Evolutionary conservation across 768 basidiomycete species (phyloP).

Genomic region (Holtermanniella nyarrowii): DNA sequence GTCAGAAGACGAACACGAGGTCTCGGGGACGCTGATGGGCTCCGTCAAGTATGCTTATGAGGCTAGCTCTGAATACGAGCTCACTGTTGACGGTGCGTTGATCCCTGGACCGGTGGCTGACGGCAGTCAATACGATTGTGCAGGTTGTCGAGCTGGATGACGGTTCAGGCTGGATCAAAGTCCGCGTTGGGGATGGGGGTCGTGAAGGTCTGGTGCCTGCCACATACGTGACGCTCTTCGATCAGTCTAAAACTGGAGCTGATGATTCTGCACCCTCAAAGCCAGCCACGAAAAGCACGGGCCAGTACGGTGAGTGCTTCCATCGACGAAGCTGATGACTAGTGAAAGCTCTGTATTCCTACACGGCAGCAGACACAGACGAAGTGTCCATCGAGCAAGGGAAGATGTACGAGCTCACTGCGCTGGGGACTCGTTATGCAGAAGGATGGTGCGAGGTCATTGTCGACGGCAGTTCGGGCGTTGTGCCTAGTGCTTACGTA

Average conservation of each 20-base stretch:
- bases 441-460: slow-evolving; percentile 9
- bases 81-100: slow-evolving; percentile 5
- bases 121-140: slow-evolving; percentile 1
- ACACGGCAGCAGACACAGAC: slow-evolving; percentile 2
- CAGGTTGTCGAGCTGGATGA: slow-evolving; percentile 3
- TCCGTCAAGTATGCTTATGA: slow-evolving; percentile 3
- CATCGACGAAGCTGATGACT: too few relatives aligned
- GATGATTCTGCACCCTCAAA: too few relatives aligned
- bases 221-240: neutral
- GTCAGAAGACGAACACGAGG: neutral
- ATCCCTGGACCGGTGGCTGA: neutral
- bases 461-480: neutral
- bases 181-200: neutral
- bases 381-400: slow-evolving; percentile 3
- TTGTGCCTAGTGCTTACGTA: slow-evolving; percentile 4
- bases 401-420: slow-evolving; percentile 1
- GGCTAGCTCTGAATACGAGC: neutral
- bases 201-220: slow-evolving; percentile 6
- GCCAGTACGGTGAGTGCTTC: too few relatives aligned
- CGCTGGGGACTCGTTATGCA: neutral
- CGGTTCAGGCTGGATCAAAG: slow-evolving; percentile 8
- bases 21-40: neutral
- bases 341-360: slow-evolving; percentile 6
- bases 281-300: neutral
- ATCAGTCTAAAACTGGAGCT: neutral